Percentiles rank a stretch among this genome's conserved stretches.
Conservation (phyloP, 2,329 filamentous ascomycete genomes). For the Colletotrichum orchidophilum region DNA sequence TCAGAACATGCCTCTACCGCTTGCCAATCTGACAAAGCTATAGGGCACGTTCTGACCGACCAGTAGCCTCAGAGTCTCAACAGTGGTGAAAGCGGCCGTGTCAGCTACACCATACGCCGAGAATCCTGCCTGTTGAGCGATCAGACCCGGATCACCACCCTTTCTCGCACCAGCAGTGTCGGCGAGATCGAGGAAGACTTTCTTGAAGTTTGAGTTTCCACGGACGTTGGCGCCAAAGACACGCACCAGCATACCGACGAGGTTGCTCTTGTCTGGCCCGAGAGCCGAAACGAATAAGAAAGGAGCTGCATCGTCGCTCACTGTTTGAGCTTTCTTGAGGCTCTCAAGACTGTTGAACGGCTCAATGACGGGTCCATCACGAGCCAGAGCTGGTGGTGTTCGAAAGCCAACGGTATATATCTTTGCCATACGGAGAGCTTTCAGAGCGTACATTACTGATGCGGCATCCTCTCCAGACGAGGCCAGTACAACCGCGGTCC, state of each 20-base stretch:
- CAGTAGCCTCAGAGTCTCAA: slow-evolving; percentile 80
- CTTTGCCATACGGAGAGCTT: slow-evolving; percentile 77
- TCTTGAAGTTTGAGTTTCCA: slow-evolving; percentile 54
- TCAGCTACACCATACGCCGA: slow-evolving; percentile 82
- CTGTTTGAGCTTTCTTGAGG: slow-evolving; percentile 61
- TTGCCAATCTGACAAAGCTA: slow-evolving; percentile 83
- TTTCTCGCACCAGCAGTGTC: slow-evolving; percentile 68
- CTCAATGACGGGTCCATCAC: slow-evolving; percentile 74
- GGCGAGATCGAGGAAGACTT: slow-evolving; percentile 84
- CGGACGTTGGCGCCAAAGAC: slow-evolving; percentile 66
- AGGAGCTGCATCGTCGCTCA: slow-evolving; percentile 65
- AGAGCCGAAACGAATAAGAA: slow-evolving; percentile 86
- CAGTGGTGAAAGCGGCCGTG: slow-evolving; percentile 84
- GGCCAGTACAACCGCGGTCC: slow-evolving; percentile 80
- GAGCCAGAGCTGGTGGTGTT: slow-evolving; percentile 67
- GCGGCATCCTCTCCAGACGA: slow-evolving; percentile 79
- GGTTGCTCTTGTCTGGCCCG: slow-evolving; percentile 78
- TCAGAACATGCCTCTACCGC: slow-evolving; percentile 60
- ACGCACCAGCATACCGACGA: slow-evolving; percentile 81
- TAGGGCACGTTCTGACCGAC: slow-evolving; percentile 90
- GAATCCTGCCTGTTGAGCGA: slow-evolving; percentile 81
- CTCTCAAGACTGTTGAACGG: slow-evolving; percentile 81
- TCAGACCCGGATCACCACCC: slow-evolving; percentile 71
- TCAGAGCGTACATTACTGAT: slow-evolving; percentile 80
- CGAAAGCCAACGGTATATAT: slow-evolving; percentile 88